Base-by-base conservation (phyloP, 345 rosid species). In the Triadica sebifera region DNA sequence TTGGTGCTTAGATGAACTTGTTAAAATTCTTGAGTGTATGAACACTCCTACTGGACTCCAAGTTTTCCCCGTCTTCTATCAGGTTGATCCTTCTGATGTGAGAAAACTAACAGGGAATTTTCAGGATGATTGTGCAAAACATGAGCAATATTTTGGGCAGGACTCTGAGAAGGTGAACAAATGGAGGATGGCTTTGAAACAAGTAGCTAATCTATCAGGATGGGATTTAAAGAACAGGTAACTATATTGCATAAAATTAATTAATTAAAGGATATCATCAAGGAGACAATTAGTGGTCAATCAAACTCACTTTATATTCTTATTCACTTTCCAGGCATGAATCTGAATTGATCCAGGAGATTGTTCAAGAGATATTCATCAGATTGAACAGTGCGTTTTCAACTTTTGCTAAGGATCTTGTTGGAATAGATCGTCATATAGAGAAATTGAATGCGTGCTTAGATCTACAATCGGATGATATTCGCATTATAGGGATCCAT, bases 351-450 rank as follows among this genome's bases (percentile, higher is more conserved):
- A 77, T 77, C 49, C 62, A 72, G 10, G 61, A 51, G 7, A 72
- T 72, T 57, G 73, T 77, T 24, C 63, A 66, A 77, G 62, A 67
- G 17, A 67, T 77, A 59, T 12, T 52, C 12, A 41, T 3, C 8
- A 58, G 34, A 67, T 25, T 67, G 68, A 58, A 50, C n/a, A 51
- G 25, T 12, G 19, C 46, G 8, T 72, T 39, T 43, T 58, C 55
- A 24, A 39, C 46, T 45, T 8, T 20, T 17, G 12, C 55, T 1
- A 61, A 66, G 52, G 13, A 66, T 56, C 22, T 60, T 55, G 62
- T 72, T 72, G 76, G 73, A 66, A 72, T 77, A 1, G 69, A 77
- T 59, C 65, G 60, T 41, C 61, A 53, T 51, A n/a, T 67, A 53
- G 22, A 66, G 16, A 20, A 39, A 10, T 6, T 77, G 19, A 46